Conservation (phyloP, 441 rosid species). For the Raphanus hybrid region DNA sequence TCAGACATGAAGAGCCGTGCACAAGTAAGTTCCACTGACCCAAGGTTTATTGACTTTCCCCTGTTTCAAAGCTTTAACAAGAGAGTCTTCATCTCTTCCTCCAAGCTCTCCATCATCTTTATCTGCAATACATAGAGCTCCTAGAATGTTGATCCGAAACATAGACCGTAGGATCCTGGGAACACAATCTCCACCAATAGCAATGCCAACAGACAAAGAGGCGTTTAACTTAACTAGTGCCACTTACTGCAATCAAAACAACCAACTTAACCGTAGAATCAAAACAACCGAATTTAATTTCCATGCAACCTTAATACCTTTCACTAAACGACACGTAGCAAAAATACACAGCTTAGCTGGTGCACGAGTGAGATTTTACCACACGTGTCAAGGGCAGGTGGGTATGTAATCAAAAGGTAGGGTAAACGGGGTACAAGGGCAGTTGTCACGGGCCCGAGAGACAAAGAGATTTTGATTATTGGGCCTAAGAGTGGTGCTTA, state of each 20-base stretch:
- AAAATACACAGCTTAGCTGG: conserved; percentile 11
- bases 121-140: conserved; percentile 51
- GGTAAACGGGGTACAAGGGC: conserved; percentile 33
- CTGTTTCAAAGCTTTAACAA: conserved; percentile 90
- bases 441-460: conserved; percentile 41
- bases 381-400: conserved; percentile 29
- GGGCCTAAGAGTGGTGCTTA: conserved; percentile 26
- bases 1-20: conserved; percentile 78
- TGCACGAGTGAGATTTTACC: conserved; percentile 20
- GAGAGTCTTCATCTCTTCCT: conserved; percentile 93
- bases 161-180: no score
- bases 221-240: no score
- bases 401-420: background rate
- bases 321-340: no score
- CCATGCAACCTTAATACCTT: no score
- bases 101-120: conserved; percentile 95
- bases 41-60: conserved; percentile 92
- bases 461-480: conserved; percentile 26
- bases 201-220: no score
- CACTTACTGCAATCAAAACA: conserved; percentile 25
- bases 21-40: conserved; percentile 49
- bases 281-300: no score
- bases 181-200: no score
- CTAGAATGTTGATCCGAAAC: no score
- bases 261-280: conserved; percentile 45